A percentile compares a stretch with the other conserved stretches of the same genome.
Evolutionary conservation across 2,329 filamentous ascomycete species (phyloP).

Genomic region (Trichoderma citrinoviride): DNA sequence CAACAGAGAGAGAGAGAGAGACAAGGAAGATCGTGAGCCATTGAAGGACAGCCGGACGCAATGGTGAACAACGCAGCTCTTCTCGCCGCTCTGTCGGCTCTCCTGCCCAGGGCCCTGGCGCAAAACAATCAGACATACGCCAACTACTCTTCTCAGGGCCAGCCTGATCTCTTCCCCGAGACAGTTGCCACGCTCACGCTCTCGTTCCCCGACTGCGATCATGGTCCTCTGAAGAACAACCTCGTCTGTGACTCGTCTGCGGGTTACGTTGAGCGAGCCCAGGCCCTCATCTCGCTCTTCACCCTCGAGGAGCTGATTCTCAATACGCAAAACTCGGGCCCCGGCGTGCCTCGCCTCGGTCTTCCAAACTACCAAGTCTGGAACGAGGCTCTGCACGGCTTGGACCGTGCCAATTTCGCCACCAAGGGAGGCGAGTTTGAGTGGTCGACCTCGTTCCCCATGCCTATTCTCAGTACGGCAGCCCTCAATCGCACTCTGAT

Average conservation of each 20-base stretch:
- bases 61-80: conserved; percentile 12
- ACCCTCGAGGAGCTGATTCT: conserved; percentile 35
- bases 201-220: conserved; percentile 34
- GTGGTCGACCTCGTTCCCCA: conserved; percentile 63
- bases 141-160: conserved; percentile 14
- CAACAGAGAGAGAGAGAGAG: background rate
- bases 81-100: conserved; percentile 11
- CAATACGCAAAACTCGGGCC: conserved; percentile 34
- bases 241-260: conserved; percentile 33
- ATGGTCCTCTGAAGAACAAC: conserved; percentile 35
- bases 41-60: conserved; percentile 5
- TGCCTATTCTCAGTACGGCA: conserved; percentile 56
- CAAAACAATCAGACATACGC: conserved; percentile 19
- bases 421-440: conserved; percentile 38
- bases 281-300: conserved; percentile 34
- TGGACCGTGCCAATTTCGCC: conserved; percentile 42
- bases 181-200: conserved; percentile 12
- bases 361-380: conserved; percentile 60
- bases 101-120: conserved; percentile 1
- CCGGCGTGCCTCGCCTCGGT: conserved; percentile 53
- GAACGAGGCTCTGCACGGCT: conserved; percentile 61
- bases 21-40: conserved; percentile 6
- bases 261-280: conserved; percentile 29
- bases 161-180: conserved; percentile 18
- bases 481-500: conserved; percentile 41